These are phyloP conservation scores for Aspergillus uvarum DNA, from an alignment of 2,329 filamentous ascomycete species.

Conservation along the genomic window DNA sequence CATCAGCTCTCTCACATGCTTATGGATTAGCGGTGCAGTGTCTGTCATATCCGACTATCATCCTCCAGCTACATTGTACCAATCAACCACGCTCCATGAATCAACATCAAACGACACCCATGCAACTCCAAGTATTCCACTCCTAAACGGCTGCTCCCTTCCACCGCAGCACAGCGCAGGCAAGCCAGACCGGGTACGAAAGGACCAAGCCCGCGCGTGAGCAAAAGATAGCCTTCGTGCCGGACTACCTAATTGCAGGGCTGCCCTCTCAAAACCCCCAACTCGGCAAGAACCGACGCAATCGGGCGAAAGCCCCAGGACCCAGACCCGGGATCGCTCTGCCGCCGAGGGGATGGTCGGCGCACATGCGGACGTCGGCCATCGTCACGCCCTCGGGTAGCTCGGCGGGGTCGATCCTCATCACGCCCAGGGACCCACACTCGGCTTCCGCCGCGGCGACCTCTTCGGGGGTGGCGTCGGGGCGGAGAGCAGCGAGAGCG, in stretches of 20 bases:
- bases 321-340: constrained; percentile 22
- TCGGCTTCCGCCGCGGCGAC: constrained; percentile 18
- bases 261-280: constrained; percentile 20
- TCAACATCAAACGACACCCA: too few relatives aligned
- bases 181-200: too few relatives aligned
- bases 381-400: constrained; percentile 17
- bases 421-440: constrained; percentile 19
- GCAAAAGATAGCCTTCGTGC: too few relatives aligned
- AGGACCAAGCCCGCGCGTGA: too few relatives aligned
- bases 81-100: too few relatives aligned
- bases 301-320: constrained; percentile 22
- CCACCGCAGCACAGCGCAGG: too few relatives aligned
- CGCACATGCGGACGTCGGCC: constrained; percentile 20
- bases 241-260: not conserved
- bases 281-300: constrained; percentile 16
- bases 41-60: too few relatives aligned
- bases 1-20: too few relatives aligned
- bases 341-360: constrained; percentile 22
- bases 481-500: constrained; percentile 19
- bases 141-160: too few relatives aligned
- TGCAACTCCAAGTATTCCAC: too few relatives aligned
- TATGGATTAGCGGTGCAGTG: too few relatives aligned
- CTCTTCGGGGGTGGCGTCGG: constrained; percentile 20
- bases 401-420: constrained; percentile 19
- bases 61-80: too few relatives aligned